These are phyloP conservation scores for Tolypocladium ovalisporum DNA, from an alignment of 2,329 filamentous ascomycete species.

Conservation along the genomic window DNA sequence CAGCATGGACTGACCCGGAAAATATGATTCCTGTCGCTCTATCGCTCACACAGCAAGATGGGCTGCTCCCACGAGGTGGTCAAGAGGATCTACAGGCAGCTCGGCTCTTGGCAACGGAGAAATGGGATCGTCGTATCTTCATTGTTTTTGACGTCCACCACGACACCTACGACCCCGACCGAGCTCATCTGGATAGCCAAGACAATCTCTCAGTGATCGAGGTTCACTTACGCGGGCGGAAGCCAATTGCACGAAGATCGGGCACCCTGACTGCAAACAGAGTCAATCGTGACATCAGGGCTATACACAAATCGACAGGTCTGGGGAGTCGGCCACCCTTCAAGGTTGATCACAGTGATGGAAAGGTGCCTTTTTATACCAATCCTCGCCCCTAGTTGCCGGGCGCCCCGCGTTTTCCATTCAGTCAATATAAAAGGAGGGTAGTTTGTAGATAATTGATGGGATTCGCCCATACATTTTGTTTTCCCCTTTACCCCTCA, in stretches of 20 bases:
- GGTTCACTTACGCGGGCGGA: constrained; percentile 3
- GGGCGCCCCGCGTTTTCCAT: too few species aligned
- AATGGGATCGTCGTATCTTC: constrained; percentile 3
- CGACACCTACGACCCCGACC: constrained; percentile 6
- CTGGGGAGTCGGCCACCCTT: constrained; percentile 4
- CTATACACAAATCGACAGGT: constrained; percentile 1
- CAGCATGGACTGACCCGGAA: background rate
- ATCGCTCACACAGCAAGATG: background rate
- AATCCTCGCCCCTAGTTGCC: constrained; percentile 1
- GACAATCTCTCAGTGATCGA: constrained; percentile 3
- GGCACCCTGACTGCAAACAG: constrained; percentile 2
- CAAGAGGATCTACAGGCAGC: background rate
- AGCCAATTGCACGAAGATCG: background rate
- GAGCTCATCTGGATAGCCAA: constrained; percentile 3
- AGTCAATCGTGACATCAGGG: constrained; percentile 4
- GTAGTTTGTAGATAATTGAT: too few species aligned
- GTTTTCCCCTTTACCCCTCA: too few species aligned
- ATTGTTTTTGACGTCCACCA: constrained; percentile 9
- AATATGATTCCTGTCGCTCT: background rate
- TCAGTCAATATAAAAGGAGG: too few species aligned
- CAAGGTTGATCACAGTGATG: constrained; percentile 3
- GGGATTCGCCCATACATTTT: too few species aligned
- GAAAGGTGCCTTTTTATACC: constrained; percentile 4
- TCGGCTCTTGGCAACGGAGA: constrained; percentile 5
- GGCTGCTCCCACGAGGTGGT: background rate